Conservation (phyloP, 768 basidiomycete genomes). For the Lactarius hatsudake region DNA sequence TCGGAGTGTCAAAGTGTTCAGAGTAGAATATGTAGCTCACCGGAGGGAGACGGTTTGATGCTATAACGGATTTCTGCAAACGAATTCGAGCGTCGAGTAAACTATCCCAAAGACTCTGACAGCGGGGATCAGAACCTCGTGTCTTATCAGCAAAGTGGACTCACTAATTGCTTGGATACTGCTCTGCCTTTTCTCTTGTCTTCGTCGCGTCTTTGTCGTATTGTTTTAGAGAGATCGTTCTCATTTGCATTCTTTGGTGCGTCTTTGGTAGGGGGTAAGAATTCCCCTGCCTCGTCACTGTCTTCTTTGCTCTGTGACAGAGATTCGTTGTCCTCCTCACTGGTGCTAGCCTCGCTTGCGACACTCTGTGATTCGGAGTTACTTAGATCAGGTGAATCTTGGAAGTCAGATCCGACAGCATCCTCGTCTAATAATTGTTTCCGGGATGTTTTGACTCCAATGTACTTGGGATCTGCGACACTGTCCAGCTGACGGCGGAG, state of each 20-base stretch:
- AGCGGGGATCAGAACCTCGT: neutral
- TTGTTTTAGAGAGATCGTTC: slow-evolving; percentile 49
- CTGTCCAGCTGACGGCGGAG: slow-evolving; percentile 64
- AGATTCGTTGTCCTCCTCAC: slow-evolving; percentile 29
- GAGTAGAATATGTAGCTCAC: slow-evolving; percentile 40
- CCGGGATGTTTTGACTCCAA: slow-evolving; percentile 62
- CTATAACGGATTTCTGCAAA: slow-evolving; percentile 73
- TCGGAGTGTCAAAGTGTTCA: slow-evolving; percentile 21
- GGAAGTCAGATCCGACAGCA: slow-evolving; percentile 31
- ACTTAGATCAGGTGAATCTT: slow-evolving; percentile 29
- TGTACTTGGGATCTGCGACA: slow-evolving; percentile 76
- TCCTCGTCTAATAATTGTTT: slow-evolving; percentile 50
- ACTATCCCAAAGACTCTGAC: slow-evolving; percentile 78
- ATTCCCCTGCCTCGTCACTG: slow-evolving; percentile 27
- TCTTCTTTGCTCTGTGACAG: slow-evolving; percentile 27
- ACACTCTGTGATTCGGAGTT: slow-evolving; percentile 22
- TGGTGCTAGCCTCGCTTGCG: slow-evolving; percentile 8
- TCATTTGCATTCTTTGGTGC: slow-evolving; percentile 25
- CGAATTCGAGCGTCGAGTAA: slow-evolving; percentile 90
- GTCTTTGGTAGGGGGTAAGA: slow-evolving; percentile 1
- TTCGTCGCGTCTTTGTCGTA: slow-evolving; percentile 60
- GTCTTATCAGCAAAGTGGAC: slow-evolving; percentile 31
- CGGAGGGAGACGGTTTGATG: slow-evolving; percentile 62
- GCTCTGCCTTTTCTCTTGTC: slow-evolving; percentile 83
- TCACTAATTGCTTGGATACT: slow-evolving; percentile 77